Conservation (phyloP, 2,329 filamentous ascomycete species). For the Xylaria polymorpha region DNA sequence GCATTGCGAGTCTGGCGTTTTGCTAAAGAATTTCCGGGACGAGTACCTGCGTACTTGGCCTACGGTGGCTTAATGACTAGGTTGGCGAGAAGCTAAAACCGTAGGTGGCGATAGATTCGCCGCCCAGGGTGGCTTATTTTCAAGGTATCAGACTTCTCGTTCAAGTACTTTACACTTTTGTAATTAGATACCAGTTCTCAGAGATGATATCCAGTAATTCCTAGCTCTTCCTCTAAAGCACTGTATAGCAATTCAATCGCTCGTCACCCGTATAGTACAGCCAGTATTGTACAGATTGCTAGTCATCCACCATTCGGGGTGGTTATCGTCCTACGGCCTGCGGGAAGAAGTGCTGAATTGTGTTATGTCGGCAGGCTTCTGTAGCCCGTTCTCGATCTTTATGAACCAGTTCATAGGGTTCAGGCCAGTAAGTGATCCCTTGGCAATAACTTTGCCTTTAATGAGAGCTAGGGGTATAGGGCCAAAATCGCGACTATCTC, state of each 20-base stretch:
- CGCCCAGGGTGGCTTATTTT: constrained; percentile 26
- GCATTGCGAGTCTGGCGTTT: constrained; percentile 42
- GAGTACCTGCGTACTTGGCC: constrained; percentile 33
- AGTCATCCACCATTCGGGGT: neutral
- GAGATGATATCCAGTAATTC: constrained; percentile 46
- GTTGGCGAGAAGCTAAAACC: constrained; percentile 21
- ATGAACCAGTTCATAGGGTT: constrained; percentile 63
- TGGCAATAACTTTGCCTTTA: constrained; percentile 81
- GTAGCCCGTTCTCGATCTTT: constrained; percentile 60
- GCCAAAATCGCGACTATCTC: constrained; percentile 88
- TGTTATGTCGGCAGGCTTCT: constrained; percentile 25
- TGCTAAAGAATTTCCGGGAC: constrained; percentile 32
- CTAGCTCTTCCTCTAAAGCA: constrained; percentile 27
- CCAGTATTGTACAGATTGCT: constrained; percentile 21
- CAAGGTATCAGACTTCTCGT: constrained; percentile 24
- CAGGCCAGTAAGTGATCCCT: constrained; percentile 49
- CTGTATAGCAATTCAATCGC: constrained; percentile 33
- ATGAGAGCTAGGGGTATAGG: constrained; percentile 88
- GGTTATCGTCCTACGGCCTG: neutral
- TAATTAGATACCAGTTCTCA: constrained; percentile 48
- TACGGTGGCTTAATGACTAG: constrained; percentile 29
- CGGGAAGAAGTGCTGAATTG: neutral
- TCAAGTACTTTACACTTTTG: constrained; percentile 39
- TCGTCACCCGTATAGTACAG: constrained; percentile 5
- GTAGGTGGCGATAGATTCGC: constrained; percentile 23